Evolutionary conservation across 805 yeast species (phyloP).

Genomic region (Wickerhamomyces ciferrii): DNA sequence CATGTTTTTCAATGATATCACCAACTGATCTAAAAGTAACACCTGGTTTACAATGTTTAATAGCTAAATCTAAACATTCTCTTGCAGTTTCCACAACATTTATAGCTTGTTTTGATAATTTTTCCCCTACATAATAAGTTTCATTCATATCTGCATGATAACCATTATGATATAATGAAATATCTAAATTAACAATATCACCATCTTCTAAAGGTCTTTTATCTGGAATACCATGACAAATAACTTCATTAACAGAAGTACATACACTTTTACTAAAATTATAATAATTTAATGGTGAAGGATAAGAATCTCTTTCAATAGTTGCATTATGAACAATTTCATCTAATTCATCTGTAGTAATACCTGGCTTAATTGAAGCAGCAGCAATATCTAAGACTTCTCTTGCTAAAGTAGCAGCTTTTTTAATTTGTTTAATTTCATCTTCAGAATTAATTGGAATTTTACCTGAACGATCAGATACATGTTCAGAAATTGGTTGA

Average conservation of each 20-base stretch:
- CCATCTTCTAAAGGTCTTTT: conserved; percentile 84
- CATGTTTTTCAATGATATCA: conserved; percentile 81
- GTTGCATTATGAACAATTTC: conserved; percentile 83
- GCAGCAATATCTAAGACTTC: conserved; percentile 91
- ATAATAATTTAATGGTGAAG: conserved; percentile 92
- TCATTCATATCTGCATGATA: conserved; percentile 94
- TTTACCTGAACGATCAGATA: conserved; percentile 60
- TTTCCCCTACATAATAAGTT: conserved; percentile 91
- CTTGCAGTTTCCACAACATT: conserved; percentile 89
- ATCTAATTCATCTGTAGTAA: conserved; percentile 92
- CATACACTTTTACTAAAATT: conserved; percentile 91
- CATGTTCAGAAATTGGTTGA: conserved; percentile 71
- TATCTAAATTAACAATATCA: conserved; percentile 89
- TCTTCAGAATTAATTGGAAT: conserved; percentile 61
- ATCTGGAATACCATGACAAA: conserved; percentile 98
- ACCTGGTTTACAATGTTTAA: conserved; percentile 86
- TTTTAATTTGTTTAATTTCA: conserved; percentile 69
- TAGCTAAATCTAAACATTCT: conserved; percentile 81
- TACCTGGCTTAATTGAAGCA: conserved; percentile 75
- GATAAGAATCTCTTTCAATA: conserved; percentile 83
- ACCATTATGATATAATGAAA: conserved; percentile 80
- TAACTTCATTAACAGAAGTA: conserved; percentile 90
- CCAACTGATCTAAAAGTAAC: conserved; percentile 83
- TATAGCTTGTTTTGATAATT: conserved; percentile 70
- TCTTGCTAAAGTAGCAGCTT: conserved; percentile 72